Evolutionary conservation across 176 grass and related monocot genomes (phyloP).

Genomic region (Tillandsia leiboldiana): DNA sequence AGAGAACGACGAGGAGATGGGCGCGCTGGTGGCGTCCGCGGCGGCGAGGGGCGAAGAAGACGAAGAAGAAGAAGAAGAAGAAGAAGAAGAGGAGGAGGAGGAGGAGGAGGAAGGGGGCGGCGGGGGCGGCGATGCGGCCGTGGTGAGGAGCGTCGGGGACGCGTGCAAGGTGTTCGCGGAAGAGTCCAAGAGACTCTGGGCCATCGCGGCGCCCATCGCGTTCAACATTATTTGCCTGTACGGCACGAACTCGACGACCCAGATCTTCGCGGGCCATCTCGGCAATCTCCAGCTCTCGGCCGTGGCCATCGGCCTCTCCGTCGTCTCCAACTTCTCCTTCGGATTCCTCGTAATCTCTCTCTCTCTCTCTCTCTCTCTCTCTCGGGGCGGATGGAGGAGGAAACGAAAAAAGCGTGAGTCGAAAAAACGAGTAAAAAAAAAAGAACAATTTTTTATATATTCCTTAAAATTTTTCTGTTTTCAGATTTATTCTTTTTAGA

Average conservation of each 20-base stretch:
- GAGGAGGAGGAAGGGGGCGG: not conserved
- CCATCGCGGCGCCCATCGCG: conserved; percentile 63
- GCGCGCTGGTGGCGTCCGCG: not conserved
- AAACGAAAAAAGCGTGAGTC: no score
- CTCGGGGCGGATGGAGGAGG: not conserved
- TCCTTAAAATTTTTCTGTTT: no score
- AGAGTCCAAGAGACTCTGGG: conserved; percentile 45
- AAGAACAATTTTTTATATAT: no score
- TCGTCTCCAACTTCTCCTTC: conserved; percentile 80
- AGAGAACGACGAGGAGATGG: conserved; percentile 10
- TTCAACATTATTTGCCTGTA: conserved; percentile 71
- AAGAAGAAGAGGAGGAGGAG: not conserved
- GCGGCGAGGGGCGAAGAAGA: not conserved
- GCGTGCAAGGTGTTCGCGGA: conserved; percentile 34
- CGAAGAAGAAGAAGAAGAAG: not conserved
- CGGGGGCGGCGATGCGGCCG: conserved; percentile 20
- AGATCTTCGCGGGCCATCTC: conserved; percentile 71
- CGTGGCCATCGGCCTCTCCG: conserved; percentile 50
- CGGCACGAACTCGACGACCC: conserved; percentile 59
- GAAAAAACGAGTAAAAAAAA: no score
- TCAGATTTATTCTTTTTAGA: no score
- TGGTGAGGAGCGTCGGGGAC: conserved; percentile 17
- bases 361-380: not conserved
- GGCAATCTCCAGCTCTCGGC: conserved; percentile 81
- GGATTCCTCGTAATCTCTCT: conserved; percentile 49